Percentiles rank a stretch among this genome's conserved stretches.
Conservation (phyloP, 306 rosid species). For the Trifolium dubium region DNA sequence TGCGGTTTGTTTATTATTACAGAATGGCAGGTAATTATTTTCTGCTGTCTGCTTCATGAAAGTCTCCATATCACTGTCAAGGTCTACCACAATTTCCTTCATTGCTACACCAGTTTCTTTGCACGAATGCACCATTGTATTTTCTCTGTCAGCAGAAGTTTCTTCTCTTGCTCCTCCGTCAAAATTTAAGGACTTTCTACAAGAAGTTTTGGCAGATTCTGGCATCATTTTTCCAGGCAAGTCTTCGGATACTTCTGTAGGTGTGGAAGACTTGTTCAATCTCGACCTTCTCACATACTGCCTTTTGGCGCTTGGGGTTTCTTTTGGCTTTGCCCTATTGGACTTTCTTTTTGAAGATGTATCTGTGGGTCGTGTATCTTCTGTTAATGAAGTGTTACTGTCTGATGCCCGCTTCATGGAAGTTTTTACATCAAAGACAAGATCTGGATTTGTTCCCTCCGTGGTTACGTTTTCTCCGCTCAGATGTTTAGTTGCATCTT, state of each 20-base stretch:
- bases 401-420: slow-evolving; percentile 38
- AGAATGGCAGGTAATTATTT: slow-evolving; percentile 39
- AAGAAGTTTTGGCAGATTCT: slow-evolving; percentile 49
- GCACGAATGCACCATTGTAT: slow-evolving; percentile 27
- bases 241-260: slow-evolving; percentile 40
- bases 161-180: slow-evolving; percentile 40
- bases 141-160: slow-evolving; percentile 30
- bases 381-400: slow-evolving; percentile 32
- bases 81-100: slow-evolving; percentile 37
- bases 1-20: slow-evolving; percentile 35
- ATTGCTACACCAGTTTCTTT: slow-evolving; percentile 31
- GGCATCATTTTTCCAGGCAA: slow-evolving; percentile 30
- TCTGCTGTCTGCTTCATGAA: slow-evolving; percentile 22
- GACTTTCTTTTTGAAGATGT: slow-evolving; percentile 22
- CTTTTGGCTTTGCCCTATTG: slow-evolving; percentile 14
- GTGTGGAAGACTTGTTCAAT: slow-evolving; percentile 38
- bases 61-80: slow-evolving; percentile 15
- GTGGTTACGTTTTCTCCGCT: slow-evolving; percentile 31
- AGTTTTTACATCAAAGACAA: slow-evolving; percentile 29
- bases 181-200: slow-evolving; percentile 42
- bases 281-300: slow-evolving; percentile 14
- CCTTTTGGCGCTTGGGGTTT: slow-evolving; percentile 25
- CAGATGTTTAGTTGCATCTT: slow-evolving; percentile 38
- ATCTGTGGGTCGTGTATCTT: slow-evolving; percentile 38
- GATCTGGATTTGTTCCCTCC: slow-evolving; percentile 35